These are phyloP conservation scores for Lyophyllum atratum DNA, from an alignment of 768 basidiomycete species.

Conservation along the genomic window DNA sequence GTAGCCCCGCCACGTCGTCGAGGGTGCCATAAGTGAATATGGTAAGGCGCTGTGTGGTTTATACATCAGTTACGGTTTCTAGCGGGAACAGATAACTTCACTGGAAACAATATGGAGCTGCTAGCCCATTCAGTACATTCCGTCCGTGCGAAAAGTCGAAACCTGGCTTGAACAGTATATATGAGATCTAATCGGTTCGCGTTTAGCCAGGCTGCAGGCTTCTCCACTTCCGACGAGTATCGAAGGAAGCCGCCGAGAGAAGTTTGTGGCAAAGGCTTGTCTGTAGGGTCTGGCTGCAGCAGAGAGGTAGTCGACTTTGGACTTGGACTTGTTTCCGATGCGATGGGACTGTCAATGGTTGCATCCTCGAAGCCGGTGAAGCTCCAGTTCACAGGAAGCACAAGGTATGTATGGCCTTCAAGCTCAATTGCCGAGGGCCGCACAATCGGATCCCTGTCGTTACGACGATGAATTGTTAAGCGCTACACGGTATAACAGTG, in stretches of 20 bases:
- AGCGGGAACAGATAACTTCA: not conserved
- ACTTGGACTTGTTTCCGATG: not conserved
- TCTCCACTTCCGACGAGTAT: constrained; percentile 3
- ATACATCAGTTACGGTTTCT: not conserved
- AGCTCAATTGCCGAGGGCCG: constrained; percentile 79
- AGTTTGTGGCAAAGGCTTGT: constrained; percentile 13
- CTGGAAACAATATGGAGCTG: constrained; percentile 3
- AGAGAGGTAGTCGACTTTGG: not conserved
- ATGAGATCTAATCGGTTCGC: constrained; percentile 2
- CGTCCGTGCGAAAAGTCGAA: not conserved
- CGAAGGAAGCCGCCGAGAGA: constrained; percentile 4
- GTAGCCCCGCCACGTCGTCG: not conserved
- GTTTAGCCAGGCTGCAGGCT: constrained; percentile 6
- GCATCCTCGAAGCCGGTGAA: constrained; percentile 59
- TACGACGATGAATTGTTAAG: not conserved
- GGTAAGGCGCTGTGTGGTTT: constrained; percentile 3
- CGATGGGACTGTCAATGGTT: constrained; percentile 11
- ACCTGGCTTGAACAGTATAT: constrained; percentile 4
- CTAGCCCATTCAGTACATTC: constrained; percentile 7
- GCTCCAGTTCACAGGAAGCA: constrained; percentile 66
- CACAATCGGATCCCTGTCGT: constrained; percentile 70
- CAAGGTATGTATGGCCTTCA: constrained; percentile 73
- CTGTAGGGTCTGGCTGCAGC: not conserved
- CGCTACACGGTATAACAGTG: not conserved
- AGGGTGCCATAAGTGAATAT: constrained; percentile 5